A percentile compares a stretch with the other conserved stretches of the same genome.
Evolutionary conservation across 139 green algal species (phyloP).

Genomic region (Chlorella sp.): DNA sequence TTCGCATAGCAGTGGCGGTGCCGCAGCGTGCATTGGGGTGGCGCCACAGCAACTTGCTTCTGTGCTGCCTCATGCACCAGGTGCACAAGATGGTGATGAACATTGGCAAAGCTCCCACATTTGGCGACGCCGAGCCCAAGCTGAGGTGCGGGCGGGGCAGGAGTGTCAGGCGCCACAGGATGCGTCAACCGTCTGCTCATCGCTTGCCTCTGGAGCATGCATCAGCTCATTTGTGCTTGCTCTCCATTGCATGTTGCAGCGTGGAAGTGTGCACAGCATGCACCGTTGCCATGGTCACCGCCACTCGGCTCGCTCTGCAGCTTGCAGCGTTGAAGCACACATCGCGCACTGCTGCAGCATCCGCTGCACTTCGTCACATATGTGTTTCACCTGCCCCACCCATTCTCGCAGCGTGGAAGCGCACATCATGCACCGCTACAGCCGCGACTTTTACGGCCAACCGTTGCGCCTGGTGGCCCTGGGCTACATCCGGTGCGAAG

Average conservation of each 20-base stretch:
- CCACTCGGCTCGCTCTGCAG: background rate
- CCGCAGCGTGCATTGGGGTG: no score
- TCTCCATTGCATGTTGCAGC: background rate
- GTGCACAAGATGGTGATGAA: slow-evolving; percentile 96
- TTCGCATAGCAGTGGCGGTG: no score
- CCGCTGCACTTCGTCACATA: background rate
- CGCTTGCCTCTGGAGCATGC: background rate
- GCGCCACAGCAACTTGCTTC: no score
- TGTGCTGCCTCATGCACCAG: no score
- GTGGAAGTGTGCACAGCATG: background rate
- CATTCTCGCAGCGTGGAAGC: slow-evolving; percentile 65
- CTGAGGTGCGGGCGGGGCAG: background rate
- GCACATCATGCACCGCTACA: slow-evolving; percentile 88
- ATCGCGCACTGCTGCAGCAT: background rate
- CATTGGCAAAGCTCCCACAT: slow-evolving; percentile 86
- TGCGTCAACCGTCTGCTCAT: background rate
- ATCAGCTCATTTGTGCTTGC: background rate
- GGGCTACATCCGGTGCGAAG: slow-evolving; percentile 72
- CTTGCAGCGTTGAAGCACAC: background rate
- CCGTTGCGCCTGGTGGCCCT: slow-evolving; percentile 62
- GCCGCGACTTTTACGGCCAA: slow-evolving; percentile 65
- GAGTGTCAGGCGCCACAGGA: no score
- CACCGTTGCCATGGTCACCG: background rate
- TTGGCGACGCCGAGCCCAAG: slow-evolving; percentile 61
- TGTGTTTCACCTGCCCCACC: background rate